Percentiles rank a stretch among this genome's conserved stretches.
phyloP scores from a whole-genome alignment of 257 asterid species.

The Marsdenia floribunda region DNA sequence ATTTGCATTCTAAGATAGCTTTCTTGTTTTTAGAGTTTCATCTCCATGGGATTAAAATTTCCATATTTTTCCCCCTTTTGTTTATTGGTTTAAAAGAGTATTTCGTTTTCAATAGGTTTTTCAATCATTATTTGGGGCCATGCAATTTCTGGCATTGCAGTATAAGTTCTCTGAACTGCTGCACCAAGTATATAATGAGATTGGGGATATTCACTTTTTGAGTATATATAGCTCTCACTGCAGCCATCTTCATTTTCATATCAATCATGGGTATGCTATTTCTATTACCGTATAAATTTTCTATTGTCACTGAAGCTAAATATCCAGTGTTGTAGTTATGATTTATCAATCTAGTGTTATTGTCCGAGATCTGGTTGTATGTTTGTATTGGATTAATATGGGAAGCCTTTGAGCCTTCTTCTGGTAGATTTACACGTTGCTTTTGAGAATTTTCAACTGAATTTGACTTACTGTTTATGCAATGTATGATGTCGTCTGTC shows the following conservation, averaged over 20 bases:
- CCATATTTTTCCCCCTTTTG: conserved; percentile 17
- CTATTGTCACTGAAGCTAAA: neutral
- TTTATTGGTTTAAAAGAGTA: conserved; percentile 1
- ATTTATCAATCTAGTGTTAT: conserved; percentile 10
- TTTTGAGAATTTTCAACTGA: neutral
- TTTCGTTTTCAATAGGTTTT: neutral
- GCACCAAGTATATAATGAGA: conserved; percentile 15
- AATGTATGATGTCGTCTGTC: neutral
- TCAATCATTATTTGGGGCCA: conserved; percentile 27
- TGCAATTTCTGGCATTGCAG: conserved; percentile 25
- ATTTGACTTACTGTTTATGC: neutral
- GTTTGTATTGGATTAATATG: neutral
- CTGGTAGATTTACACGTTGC: neutral
- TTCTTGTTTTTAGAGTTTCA: conserved; percentile 15
- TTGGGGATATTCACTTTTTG: conserved; percentile 25
- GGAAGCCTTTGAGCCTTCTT: neutral
- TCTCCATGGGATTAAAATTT: conserved; percentile 16
- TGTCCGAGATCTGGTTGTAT: conserved; percentile 32
- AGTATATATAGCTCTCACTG: conserved; percentile 16
- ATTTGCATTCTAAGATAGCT: conserved; percentile 21
- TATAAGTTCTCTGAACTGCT: conserved; percentile 33
- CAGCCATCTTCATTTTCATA: conserved; percentile 16
- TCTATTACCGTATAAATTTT: neutral
- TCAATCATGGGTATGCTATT: conserved; percentile 37
- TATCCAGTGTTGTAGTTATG: neutral